These are phyloP conservation scores for Pichia deserticola DNA, from an alignment of 805 yeast species.

Conservation along the genomic window DNA sequence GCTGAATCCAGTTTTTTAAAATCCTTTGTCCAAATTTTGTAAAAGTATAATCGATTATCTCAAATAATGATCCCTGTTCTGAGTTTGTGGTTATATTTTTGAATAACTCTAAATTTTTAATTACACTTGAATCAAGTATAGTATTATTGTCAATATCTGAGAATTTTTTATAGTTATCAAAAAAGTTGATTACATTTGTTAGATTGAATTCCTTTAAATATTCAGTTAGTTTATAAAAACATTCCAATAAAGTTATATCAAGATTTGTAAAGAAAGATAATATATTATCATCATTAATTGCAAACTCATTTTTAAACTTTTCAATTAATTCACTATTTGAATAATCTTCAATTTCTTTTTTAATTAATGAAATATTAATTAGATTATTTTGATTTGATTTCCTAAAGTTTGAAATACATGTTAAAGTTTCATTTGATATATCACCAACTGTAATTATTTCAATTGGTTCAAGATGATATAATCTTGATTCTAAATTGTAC, in stretches of 20 bases:
- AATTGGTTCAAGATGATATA: conserved; percentile 66
- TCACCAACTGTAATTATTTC: conserved; percentile 53
- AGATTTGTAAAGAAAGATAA: conserved; percentile 14
- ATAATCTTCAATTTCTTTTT: background rate
- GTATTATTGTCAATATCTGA: conserved; percentile 36
- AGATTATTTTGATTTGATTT: conserved; percentile 4
- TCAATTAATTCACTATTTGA: conserved; percentile 9
- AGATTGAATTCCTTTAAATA: conserved; percentile 62
- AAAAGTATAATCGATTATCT: conserved; percentile 75
- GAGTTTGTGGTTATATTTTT: conserved; percentile 50
- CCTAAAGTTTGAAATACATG: conserved; percentile 17
- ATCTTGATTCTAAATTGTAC: conserved; percentile 65
- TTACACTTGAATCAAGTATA: conserved; percentile 55
- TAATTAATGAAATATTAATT: background rate
- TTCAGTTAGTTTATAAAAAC: conserved; percentile 38
- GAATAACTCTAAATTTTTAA: conserved; percentile 70
- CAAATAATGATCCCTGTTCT: conserved; percentile 62
- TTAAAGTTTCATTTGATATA: conserved; percentile 29
- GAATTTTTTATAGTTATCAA: conserved; percentile 47
- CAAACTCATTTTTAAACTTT: background rate
- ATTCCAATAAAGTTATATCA: conserved; percentile 12
- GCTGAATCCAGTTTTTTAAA: conserved; percentile 63
- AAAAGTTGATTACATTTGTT: conserved; percentile 44
- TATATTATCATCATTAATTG: conserved; percentile 7
- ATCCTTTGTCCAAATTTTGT: conserved; percentile 70